Conservation (phyloP, 179 eudicot species). For the Spinacia oleracea region DNA sequence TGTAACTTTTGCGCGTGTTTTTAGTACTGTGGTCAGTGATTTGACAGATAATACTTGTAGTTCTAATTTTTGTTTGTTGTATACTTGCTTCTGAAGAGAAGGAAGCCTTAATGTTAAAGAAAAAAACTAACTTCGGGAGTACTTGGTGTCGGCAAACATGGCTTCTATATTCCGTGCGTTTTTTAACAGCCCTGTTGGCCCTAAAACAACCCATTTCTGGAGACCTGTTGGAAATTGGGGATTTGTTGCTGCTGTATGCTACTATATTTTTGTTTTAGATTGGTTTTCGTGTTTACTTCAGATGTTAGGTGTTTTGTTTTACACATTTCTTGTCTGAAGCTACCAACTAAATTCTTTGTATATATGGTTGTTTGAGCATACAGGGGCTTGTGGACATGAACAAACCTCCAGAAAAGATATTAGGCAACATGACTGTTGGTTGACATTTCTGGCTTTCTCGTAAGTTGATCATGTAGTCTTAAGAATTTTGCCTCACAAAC, state of each 20-base stretch:
- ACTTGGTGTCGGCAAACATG: slow-evolving; percentile 44
- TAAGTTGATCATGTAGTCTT: neutral
- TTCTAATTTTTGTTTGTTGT: neutral
- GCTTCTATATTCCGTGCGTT: slow-evolving; percentile 62
- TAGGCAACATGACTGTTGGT: slow-evolving; percentile 97
- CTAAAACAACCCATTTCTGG: slow-evolving; percentile 94
- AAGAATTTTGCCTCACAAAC: neutral
- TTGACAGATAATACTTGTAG: neutral
- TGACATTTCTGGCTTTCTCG: slow-evolving; percentile 9
- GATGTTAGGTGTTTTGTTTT: neutral
- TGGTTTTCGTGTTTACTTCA: slow-evolving; percentile 5
- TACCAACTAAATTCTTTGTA: slow-evolving; percentile 11
- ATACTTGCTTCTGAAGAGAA: neutral
- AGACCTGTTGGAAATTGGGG: slow-evolving; percentile 95
- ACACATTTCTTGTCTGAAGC: neutral
- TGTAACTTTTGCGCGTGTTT: neutral
- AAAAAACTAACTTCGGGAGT: neutral
- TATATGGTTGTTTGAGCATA: slow-evolving; percentile 22
- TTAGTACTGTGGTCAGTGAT: neutral
- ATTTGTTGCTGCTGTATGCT: slow-evolving; percentile 79
- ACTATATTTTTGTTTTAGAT: slow-evolving; percentile 2
- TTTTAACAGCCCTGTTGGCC: slow-evolving; percentile 90
- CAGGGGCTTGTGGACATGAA: slow-evolving; percentile 89
- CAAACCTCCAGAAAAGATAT: slow-evolving; percentile 91
- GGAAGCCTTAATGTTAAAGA: neutral